Evolutionary conservation across 2,329 filamentous ascomycete genomes (phyloP).

Genomic region (Aureobasidium sp.): DNA sequence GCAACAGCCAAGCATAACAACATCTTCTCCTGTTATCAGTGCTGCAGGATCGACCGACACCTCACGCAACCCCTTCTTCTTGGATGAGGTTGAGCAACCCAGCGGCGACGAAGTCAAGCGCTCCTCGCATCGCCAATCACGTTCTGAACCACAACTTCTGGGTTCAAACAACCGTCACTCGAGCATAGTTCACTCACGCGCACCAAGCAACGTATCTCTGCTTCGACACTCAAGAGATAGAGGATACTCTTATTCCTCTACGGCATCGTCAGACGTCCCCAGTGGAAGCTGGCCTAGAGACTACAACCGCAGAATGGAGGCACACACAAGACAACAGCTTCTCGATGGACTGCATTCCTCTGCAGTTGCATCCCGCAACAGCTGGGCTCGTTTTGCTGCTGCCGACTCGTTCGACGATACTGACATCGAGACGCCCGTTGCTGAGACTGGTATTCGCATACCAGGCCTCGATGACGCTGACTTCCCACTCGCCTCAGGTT

Average conservation of each 20-base stretch:
- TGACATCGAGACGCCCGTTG: not conserved
- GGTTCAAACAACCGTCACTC: conserved; percentile 19
- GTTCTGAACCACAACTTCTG: conserved; percentile 23
- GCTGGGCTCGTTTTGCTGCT: conserved; percentile 11
- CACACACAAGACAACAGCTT: conserved; percentile 15
- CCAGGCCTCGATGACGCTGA: conserved; percentile 5
- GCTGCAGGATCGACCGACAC: conserved; percentile 26
- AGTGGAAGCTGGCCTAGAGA: conserved; percentile 15
- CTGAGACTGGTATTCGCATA: not conserved
- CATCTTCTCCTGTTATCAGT: conserved; percentile 26
- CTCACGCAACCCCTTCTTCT: conserved; percentile 41
- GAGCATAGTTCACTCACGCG: conserved; percentile 24
- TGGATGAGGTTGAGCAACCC: conserved; percentile 33
- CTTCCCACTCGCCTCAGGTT: conserved; percentile 2
- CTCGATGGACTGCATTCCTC: conserved; percentile 2
- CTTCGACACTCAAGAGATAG: conserved; percentile 15
- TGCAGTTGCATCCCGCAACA: not conserved
- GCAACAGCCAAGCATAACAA: conserved; percentile 33
- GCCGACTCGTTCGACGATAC: conserved; percentile 9
- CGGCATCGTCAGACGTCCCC: conserved; percentile 15
- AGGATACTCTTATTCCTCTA: conserved; percentile 15
- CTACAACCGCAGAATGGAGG: conserved; percentile 15
- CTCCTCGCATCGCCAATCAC: conserved; percentile 29
- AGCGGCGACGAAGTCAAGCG: conserved; percentile 23
- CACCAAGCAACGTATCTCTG: conserved; percentile 24